Evolutionary conservation across 345 rosid species (phyloP).

Genomic region (Populus simonii): DNA sequence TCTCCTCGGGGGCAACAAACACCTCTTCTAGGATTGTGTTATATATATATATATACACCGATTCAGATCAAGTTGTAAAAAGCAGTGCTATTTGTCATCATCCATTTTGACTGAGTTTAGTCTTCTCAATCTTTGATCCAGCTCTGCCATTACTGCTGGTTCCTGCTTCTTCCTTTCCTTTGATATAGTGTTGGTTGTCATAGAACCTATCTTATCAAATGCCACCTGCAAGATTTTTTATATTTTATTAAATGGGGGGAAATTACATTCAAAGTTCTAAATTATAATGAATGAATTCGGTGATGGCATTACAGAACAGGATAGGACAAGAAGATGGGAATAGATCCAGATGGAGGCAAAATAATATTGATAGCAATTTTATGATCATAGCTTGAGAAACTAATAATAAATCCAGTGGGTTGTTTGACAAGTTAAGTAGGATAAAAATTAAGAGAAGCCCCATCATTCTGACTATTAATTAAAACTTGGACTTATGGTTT

Average conservation of each 20-base stretch:
- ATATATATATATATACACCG: neutral
- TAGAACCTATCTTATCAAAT: constrained; percentile 77
- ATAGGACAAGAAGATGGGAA: neutral
- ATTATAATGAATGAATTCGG: neutral
- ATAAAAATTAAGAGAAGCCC: neutral
- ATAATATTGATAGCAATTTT: neutral
- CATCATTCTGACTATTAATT: neutral
- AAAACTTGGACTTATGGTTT: neutral
- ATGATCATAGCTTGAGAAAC: neutral
- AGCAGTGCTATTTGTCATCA: constrained; percentile 37
- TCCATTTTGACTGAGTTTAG: constrained; percentile 63
- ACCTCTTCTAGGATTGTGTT: constrained; percentile 16
- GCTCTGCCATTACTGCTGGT: constrained; percentile 96
- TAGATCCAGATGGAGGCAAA: neutral
- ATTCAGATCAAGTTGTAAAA: neutral
- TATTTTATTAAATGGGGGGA: neutral
- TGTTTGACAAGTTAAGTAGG: neutral
- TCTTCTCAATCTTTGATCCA: constrained; percentile 83
- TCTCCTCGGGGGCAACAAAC: constrained; percentile 12
- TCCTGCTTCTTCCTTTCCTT: constrained; percentile 98
- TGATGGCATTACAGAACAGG: neutral
- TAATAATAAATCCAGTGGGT: neutral
- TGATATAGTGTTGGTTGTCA: constrained; percentile 92
- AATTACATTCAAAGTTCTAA: too few relatives aligned
- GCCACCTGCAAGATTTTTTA: constrained; percentile 62